Evolutionary conservation across 2,329 filamentous ascomycete genomes (phyloP).

Genomic region (Monilinia polystroma): DNA sequence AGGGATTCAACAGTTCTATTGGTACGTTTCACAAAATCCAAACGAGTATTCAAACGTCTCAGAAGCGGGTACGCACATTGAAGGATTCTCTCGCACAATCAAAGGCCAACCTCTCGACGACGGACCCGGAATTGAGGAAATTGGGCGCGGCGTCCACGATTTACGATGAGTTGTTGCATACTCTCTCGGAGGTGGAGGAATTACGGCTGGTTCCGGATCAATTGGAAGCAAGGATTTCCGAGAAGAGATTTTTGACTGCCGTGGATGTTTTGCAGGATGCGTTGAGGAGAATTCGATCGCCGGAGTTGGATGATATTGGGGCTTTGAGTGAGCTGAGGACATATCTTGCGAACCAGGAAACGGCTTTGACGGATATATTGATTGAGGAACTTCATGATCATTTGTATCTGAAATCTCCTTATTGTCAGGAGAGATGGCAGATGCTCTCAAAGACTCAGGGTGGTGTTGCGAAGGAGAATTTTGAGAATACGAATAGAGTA

Average conservation of each 20-base stretch:
- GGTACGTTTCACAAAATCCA: slow-evolving; percentile 99
- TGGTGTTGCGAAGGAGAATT: slow-evolving; percentile 44
- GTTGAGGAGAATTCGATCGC: slow-evolving; percentile 76
- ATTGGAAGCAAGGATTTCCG: slow-evolving; percentile 89
- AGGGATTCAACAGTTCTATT: slow-evolving; percentile 98
- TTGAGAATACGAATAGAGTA: slow-evolving; percentile 45
- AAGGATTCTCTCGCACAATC: slow-evolving; percentile 80
- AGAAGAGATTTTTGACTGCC: slow-evolving; percentile 90
- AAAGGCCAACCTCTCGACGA: slow-evolving; percentile 77
- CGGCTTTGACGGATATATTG: slow-evolving; percentile 85
- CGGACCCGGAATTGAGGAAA: slow-evolving; percentile 87
- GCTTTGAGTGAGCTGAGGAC: slow-evolving; percentile 80
- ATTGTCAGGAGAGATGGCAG: slow-evolving; percentile 96
- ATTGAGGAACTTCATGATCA: slow-evolving; percentile 98
- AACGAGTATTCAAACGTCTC: slow-evolving; percentile 83
- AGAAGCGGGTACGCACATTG: slow-evolving; percentile 77
- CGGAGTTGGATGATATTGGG: slow-evolving; percentile 88
- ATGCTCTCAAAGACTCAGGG: slow-evolving; percentile 68
- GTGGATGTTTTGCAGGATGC: slow-evolving; percentile 91
- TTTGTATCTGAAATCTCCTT: slow-evolving; percentile 94
- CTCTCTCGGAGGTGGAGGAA: slow-evolving; percentile 81
- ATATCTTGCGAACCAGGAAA: slow-evolving; percentile 92
- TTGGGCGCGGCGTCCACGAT: slow-evolving; percentile 83
- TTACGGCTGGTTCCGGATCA: slow-evolving; percentile 87
- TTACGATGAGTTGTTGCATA: slow-evolving; percentile 86